Conservation (phyloP, 306 rosid species). For the Fragaria vesca region DNA sequence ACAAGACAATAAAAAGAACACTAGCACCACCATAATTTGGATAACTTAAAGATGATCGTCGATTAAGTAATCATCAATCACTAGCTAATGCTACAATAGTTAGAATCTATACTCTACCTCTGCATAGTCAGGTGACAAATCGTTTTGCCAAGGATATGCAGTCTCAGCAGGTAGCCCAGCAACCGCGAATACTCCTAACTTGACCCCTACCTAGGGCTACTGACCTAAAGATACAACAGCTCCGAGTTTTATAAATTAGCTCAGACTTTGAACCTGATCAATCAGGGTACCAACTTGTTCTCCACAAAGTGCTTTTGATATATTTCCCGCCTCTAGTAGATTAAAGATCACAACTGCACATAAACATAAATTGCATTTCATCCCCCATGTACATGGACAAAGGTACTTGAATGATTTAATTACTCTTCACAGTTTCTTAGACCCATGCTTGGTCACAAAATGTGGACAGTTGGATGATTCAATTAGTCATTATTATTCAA, state of each 20-base stretch:
- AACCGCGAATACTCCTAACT: slow-evolving; percentile 2
- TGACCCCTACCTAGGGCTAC: slow-evolving; percentile 13
- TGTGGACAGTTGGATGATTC: not conserved
- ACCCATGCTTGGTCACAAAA: not conserved
- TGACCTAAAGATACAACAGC: slow-evolving; percentile 20
- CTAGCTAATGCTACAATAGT: slow-evolving; percentile 6
- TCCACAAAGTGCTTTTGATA: slow-evolving; percentile 50
- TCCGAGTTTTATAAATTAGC: slow-evolving; percentile 22
- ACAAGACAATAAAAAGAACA: not conserved
- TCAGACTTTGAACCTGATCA: slow-evolving; percentile 40
- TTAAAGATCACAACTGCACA: slow-evolving; percentile 50
- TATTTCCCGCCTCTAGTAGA: slow-evolving; percentile 53
- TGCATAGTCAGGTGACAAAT: slow-evolving; percentile 13
- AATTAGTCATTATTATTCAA: not conserved
- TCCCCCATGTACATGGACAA: not conserved
- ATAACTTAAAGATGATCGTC: slow-evolving; percentile 5
- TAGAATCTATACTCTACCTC: slow-evolving; percentile 17
- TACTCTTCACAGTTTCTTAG: not conserved
- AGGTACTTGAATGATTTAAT: not conserved
- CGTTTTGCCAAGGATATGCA: not conserved
- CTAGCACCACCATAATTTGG: slow-evolving; percentile 9
- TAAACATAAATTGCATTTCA: slow-evolving; percentile 8
- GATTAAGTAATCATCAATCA: slow-evolving; percentile 7
- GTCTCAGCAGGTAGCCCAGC: slow-evolving; percentile 12
- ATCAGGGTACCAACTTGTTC: slow-evolving; percentile 53